Evolutionary conservation across 116 monocot genomes (phyloP).

Genomic region (Posidonia oceanica): DNA sequence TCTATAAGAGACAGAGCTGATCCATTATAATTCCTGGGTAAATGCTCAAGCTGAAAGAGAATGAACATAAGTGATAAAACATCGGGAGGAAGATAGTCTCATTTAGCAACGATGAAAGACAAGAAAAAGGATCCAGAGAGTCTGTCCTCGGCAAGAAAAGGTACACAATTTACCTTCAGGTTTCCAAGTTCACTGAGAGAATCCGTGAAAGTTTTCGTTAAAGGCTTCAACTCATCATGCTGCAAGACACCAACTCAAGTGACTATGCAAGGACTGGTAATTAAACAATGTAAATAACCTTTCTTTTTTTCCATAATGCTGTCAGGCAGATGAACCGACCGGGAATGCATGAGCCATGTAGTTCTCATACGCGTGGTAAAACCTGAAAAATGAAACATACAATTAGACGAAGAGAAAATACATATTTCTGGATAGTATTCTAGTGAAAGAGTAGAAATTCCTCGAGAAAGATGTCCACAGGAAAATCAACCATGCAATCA

Average conservation of each 20-base stretch:
- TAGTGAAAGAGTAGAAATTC: background rate
- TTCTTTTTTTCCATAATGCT: background rate
- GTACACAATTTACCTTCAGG: conserved; percentile 43
- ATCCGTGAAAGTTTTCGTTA: conserved; percentile 63
- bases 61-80: background rate
- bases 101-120: background rate
- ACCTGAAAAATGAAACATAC: conserved; percentile 37
- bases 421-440: background rate
- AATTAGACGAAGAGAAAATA: background rate
- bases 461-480: background rate
- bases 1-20: conserved; percentile 76
- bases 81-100: background rate
- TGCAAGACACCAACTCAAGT: conserved; percentile 18
- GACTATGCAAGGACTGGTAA: background rate
- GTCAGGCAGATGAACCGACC: conserved; percentile 23
- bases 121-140: background rate
- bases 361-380: conserved; percentile 97
- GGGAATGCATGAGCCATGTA: conserved; percentile 93
- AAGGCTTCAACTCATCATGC: conserved; percentile 94
- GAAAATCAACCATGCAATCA: too few species aligned
- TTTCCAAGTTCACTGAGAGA: conserved; percentile 93
- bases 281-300: background rate
- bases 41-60: conserved; percentile 63
- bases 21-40: conserved; percentile 74
- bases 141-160: background rate